Conservation (phyloP, 2,329 filamentous ascomycete genomes). For the Coleophoma crateriformis region DNA sequence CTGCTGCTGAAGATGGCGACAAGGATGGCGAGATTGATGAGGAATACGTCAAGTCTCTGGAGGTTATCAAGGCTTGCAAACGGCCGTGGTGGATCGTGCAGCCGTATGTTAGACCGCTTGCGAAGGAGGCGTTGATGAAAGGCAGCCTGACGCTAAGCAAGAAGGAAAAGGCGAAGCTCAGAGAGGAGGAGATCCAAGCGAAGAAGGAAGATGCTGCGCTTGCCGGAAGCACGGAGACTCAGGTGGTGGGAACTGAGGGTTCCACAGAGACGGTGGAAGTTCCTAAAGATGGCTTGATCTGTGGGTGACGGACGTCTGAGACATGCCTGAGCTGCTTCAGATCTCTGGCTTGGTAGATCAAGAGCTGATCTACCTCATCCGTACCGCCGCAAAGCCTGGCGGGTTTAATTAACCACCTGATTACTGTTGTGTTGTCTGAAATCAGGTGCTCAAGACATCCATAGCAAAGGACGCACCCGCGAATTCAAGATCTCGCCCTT, state of each 20-base stretch:
- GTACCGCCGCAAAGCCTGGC: too few relatives aligned
- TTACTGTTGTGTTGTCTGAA: too few relatives aligned
- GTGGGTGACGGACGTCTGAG: constrained; percentile 4
- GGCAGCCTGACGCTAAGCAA: constrained; percentile 72
- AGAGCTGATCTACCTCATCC: too few relatives aligned
- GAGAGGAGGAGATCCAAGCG: constrained; percentile 4
- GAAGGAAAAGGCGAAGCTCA: constrained; percentile 50
- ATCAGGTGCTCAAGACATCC: too few relatives aligned
- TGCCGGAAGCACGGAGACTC: constrained; percentile 6
- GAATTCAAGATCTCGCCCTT: too few relatives aligned
- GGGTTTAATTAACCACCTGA: too few relatives aligned
- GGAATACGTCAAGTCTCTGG: constrained; percentile 52
- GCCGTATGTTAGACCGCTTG: constrained; percentile 78
- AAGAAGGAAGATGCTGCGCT: constrained; percentile 1
- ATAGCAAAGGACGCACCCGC: too few relatives aligned
- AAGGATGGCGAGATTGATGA: constrained; percentile 15
- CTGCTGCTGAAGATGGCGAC: constrained; percentile 28
- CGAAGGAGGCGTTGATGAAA: constrained; percentile 79
- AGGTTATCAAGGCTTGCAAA: constrained; percentile 66
- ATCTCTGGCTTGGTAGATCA: too few relatives aligned
- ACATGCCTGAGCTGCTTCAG: too few relatives aligned
- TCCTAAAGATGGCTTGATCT: constrained; percentile 19
- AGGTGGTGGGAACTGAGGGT: constrained; percentile 3
- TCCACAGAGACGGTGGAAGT: constrained; percentile 14
- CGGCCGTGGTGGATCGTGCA: constrained; percentile 89